Percentiles rank a stretch among this genome's conserved stretches.
These are phyloP conservation scores for Fusarium brevicatenulatum DNA, from an alignment of 2,329 filamentous ascomycete genomes.

Conservation along the genomic window DNA sequence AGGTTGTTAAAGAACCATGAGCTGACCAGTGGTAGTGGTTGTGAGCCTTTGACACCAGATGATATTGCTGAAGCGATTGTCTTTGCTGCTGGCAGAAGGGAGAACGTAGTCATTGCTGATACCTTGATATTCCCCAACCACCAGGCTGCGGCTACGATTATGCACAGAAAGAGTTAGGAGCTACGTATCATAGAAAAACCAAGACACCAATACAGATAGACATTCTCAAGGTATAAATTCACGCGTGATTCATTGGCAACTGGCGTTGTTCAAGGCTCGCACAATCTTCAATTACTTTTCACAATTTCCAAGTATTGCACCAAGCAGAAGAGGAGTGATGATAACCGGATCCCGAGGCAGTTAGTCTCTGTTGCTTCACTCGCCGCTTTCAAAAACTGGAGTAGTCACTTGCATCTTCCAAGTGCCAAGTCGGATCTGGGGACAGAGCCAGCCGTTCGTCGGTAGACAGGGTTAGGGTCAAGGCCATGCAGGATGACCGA, in stretches of 20 bases:
- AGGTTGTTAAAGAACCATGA: background rate
- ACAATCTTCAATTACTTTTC: rapidly evolving
- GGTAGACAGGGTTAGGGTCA: no score
- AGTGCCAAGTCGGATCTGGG: background rate
- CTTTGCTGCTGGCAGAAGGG: conserved; percentile 81
- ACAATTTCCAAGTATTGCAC: background rate
- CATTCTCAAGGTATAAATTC: rapidly evolving
- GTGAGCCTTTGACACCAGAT: conserved; percentile 84
- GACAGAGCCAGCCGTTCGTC: background rate
- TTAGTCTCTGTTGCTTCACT: background rate
- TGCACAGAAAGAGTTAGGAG: conserved; percentile 45
- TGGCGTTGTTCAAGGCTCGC: background rate
- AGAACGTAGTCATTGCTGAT: conserved; percentile 92
- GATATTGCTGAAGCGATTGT: conserved; percentile 93
- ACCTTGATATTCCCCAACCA: conserved; percentile 88
- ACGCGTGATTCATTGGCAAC: rapidly evolving
- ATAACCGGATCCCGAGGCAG: rapidly evolving
- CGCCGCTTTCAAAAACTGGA: background rate
- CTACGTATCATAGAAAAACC: rapidly evolving
- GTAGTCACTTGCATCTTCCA: background rate
- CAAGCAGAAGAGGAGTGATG: background rate
- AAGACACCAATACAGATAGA: background rate
- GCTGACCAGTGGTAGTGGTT: conserved; percentile 61
- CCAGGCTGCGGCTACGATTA: conserved; percentile 59
- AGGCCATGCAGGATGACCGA: background rate